Conservation (phyloP, 208 protist species). For the Herpetomonas muscarum region DNA sequence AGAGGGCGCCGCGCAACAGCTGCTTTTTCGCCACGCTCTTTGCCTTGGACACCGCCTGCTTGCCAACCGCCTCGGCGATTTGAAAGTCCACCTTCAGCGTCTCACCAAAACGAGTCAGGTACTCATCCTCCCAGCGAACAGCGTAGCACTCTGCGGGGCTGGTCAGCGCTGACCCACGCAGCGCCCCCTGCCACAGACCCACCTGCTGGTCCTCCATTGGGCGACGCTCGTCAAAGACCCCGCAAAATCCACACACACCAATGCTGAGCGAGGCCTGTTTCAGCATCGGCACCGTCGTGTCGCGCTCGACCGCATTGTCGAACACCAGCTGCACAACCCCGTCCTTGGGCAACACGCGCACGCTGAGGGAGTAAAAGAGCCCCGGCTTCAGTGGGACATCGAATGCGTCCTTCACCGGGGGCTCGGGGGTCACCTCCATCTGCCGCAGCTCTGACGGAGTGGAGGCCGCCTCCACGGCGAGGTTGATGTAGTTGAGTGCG, state of each 20-base stretch:
- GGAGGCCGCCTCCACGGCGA: slow-evolving; percentile 26
- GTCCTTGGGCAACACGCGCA: slow-evolving; percentile 22
- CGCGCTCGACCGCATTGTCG: slow-evolving; percentile 46
- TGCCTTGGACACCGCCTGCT: slow-evolving; percentile 28
- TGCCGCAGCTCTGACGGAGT: slow-evolving; percentile 38
- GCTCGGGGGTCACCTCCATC: slow-evolving; percentile 22
- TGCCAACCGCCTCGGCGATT: slow-evolving; percentile 37
- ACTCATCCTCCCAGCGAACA: slow-evolving; percentile 79
- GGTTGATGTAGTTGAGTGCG: slow-evolving; percentile 55
- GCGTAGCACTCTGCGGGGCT: slow-evolving; percentile 54
- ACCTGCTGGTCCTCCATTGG: slow-evolving; percentile 75
- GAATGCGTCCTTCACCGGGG: slow-evolving; percentile 17
- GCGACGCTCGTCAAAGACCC: slow-evolving; percentile 67
- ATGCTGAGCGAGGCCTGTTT: slow-evolving; percentile 52
- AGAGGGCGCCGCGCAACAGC: slow-evolving; percentile 53
- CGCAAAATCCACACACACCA: slow-evolving; percentile 69
- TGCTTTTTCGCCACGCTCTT: slow-evolving; percentile 39
- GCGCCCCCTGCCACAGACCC: slow-evolving; percentile 61
- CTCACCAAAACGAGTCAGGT: slow-evolving; percentile 61
- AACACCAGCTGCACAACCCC: slow-evolving; percentile 40
- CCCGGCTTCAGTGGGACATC: slow-evolving; percentile 24
- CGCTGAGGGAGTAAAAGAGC: slow-evolving; percentile 35
- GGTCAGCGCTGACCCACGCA: slow-evolving; percentile 31
- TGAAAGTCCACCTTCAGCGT: slow-evolving; percentile 47
- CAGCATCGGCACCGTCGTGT: neutral